Evolutionary conservation across 805 yeast species (phyloP), one percentile per base, ranked within the genome.

Genomic region (Grigorovia jiainica): DNA sequence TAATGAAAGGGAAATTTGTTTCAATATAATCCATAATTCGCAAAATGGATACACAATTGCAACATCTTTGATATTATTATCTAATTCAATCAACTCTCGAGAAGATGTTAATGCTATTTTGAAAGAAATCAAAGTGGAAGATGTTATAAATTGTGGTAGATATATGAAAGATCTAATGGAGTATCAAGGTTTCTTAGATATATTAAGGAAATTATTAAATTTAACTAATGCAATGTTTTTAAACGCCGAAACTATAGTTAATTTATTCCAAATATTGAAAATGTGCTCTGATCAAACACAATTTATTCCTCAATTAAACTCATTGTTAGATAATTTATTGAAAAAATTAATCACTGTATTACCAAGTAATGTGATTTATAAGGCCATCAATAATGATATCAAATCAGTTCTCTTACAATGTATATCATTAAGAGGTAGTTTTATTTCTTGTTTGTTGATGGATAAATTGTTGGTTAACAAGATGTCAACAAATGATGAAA

Each of bases 181-280:
- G 40, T 57, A 44, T 32, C 64, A 60, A 45, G 64, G 65, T 1
- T 52, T 51, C 31, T 39, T 62, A 7, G 61, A 57, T 42, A 41
- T 59, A 13, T 25, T 53, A 5, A 56, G 47, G 34, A 62, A 62
- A 44, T 38, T 55, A 11, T 15, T 62, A 9, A 57, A 50, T 31
- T 31, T 56, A 7, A 41, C 51, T 3, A 53, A 43, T 36, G 47
- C 50, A 2, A 52, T 55, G 51, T 49, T 49, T 10, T 23, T 57
- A n/a, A 23, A 45, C 1, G 33, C 46, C 1, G 47, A 50, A 1
- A 45, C 44, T n/a, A 21, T 52, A 7, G 11, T 16, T 3, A 37
- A 30, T 8, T 35, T 62, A 7, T 41, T 46, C 5, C n/a, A 16
- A 1, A 18, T 52, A 1, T 36, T 60, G 30, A 48, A 50, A 33